These are phyloP conservation scores for Penicillium lagena DNA, from an alignment of 495 filamentous ascomycete genomes.

Conservation along the genomic window DNA sequence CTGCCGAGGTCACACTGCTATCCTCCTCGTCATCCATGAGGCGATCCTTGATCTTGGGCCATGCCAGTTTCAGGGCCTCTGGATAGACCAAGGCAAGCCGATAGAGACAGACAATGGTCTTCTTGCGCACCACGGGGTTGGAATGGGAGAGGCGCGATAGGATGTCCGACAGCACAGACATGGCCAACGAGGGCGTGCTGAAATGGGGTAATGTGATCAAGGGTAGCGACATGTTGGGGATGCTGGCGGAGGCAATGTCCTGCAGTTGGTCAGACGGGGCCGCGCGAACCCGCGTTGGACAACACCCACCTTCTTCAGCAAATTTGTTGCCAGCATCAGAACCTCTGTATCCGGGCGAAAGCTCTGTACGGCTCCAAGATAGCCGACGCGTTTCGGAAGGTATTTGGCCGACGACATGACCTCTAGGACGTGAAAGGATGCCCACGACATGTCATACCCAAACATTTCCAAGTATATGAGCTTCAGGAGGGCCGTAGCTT, in stretches of 20 bases:
- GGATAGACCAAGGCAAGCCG: conserved; percentile 89
- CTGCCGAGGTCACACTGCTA: conserved; percentile 87
- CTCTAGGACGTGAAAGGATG: conserved; percentile 94
- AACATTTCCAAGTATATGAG: conserved; percentile 98
- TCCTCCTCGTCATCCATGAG: conserved; percentile 88
- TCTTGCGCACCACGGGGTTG: conserved; percentile 78
- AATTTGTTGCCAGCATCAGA: conserved; percentile 93
- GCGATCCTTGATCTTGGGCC: conserved; percentile 93
- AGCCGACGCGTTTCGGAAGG: conserved; percentile 88
- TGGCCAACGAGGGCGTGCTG: conserved; percentile 81
- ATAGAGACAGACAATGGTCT: conserved; percentile 90
- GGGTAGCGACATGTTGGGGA: conserved; percentile 74
- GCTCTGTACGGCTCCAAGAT: conserved; percentile 94
- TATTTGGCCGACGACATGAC: conserved; percentile 97
- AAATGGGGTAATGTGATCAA: conserved; percentile 85
- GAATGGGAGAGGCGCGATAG: conserved; percentile 82
- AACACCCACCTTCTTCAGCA: conserved; percentile 77
- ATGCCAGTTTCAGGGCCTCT: conserved; percentile 83
- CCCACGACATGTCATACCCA: conserved; percentile 99
- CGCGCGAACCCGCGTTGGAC: not conserved
- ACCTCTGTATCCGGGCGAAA: conserved; percentile 95
- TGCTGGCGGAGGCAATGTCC: conserved; percentile 73
- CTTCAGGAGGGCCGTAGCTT: conserved; percentile 91
- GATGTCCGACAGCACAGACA: conserved; percentile 79
- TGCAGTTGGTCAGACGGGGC: conserved; percentile 22